phyloP scores from a whole-genome alignment of 2,329 filamentous ascomycete species.

The Rhynchosporium agropyri region DNA sequence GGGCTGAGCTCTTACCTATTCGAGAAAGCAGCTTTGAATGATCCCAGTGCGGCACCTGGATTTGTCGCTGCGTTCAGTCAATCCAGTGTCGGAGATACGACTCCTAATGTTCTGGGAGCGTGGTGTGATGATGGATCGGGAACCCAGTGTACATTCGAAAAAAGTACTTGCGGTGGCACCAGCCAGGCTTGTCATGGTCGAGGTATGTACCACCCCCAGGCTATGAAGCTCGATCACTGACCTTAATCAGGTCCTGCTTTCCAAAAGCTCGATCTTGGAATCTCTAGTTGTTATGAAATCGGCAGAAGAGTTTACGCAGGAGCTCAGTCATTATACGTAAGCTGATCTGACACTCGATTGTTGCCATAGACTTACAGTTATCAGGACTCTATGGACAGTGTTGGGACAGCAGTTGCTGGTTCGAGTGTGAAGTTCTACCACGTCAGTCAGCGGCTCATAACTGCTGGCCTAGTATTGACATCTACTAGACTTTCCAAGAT shows the following conservation, averaged over 20 bases:
- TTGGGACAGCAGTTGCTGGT: conserved; percentile 55
- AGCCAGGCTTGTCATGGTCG: conserved; percentile 72
- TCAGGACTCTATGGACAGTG: conserved; percentile 37
- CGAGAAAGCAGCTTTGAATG: conserved; percentile 66
- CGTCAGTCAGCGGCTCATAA: conserved; percentile 13
- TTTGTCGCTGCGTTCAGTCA: conserved; percentile 94
- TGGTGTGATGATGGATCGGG: conserved; percentile 86
- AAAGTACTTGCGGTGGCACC: conserved; percentile 77
- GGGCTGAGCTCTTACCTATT: conserved; percentile 85
- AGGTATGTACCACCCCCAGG: conserved; percentile 41
- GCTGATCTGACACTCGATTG: conserved; percentile 12
- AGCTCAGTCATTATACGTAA: conserved; percentile 58
- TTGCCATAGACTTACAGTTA: conserved; percentile 3
- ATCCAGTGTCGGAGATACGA: conserved; percentile 86
- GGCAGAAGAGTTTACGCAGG: conserved; percentile 68
- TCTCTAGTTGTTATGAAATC: conserved; percentile 75
- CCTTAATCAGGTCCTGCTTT: conserved; percentile 59
- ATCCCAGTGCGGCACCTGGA: conserved; percentile 59
- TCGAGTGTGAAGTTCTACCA: conserved; percentile 78
- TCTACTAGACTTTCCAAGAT: conserved; percentile 67
- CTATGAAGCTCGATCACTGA: neutral
- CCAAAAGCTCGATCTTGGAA: conserved; percentile 67
- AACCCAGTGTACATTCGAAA: conserved; percentile 70
- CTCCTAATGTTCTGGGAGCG: conserved; percentile 82
- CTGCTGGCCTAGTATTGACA: neutral